Conservation (phyloP, 169 alveolate genomes). For the Eimeria acervulina region DNA sequence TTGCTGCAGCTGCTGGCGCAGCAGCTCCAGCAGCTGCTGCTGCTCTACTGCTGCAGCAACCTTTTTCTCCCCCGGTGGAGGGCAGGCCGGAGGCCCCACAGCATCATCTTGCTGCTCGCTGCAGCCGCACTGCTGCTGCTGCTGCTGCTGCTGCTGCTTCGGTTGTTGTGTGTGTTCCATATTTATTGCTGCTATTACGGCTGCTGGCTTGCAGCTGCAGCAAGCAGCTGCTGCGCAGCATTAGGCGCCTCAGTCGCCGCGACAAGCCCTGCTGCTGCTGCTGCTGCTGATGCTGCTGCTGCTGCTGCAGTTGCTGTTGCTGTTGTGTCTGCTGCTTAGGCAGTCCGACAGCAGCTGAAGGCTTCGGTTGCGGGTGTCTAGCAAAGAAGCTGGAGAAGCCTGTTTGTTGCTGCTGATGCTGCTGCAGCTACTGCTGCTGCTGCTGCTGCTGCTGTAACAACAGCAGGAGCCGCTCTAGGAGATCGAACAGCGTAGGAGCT, state of each 20-base stretch:
- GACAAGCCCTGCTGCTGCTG: neutral
- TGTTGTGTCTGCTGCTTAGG: neutral
- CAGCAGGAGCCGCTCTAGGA: too few relatives aligned
- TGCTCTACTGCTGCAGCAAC: neutral
- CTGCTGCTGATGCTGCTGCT: neutral
- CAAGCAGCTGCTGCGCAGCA: constrained; percentile 14
- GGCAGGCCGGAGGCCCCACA: neutral
- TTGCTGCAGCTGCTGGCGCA: neutral
- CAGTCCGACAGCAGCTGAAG: neutral
- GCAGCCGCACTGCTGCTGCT: neutral
- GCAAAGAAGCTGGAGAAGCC: too few relatives aligned
- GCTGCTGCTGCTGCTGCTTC: constrained; percentile 2
- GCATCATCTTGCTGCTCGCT: neutral
- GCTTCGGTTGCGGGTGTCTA: too few relatives aligned
- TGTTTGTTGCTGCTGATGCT: too few relatives aligned
- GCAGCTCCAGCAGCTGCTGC: constrained; percentile 29
- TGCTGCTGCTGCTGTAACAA: neutral
- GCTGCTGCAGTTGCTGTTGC: neutral
- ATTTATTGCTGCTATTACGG: neutral
- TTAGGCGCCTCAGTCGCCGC: neutral
- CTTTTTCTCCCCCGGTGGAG: neutral
- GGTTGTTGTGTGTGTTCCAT: neutral
- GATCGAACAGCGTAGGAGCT: too few relatives aligned
- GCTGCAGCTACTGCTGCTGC: neutral
- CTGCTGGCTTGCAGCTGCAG: neutral